Conservation (phyloP, 345 rosid genomes). For the Sapria himalayana region DNA sequence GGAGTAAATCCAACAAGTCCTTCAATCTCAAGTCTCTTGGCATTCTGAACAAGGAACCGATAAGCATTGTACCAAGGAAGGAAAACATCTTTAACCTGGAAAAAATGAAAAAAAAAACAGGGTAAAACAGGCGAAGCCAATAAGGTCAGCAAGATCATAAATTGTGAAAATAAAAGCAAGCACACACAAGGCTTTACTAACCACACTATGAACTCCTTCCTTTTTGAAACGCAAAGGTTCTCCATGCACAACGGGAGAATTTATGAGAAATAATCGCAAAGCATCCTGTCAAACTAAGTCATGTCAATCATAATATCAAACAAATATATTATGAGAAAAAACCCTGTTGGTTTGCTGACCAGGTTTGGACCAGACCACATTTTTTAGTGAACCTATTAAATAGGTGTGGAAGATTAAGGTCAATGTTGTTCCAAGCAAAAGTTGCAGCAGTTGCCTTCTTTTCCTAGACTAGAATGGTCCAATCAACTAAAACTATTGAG, state of each 20-base stretch:
- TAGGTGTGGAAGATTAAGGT: no score
- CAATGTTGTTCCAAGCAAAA: no score
- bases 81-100: slow-evolving; percentile 93
- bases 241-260: slow-evolving; percentile 97
- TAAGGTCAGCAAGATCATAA: slow-evolving; percentile 3
- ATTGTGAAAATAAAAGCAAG: slow-evolving; percentile 3
- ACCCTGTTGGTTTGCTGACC: no score
- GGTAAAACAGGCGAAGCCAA: neutral
- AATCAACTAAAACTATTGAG: no score
- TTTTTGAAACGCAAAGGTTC: slow-evolving; percentile 84
- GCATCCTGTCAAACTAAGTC: slow-evolving; percentile 42
- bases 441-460: no score
- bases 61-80: slow-evolving; percentile 99
- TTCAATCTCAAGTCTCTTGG: slow-evolving; percentile 86
- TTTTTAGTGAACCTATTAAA: no score
- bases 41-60: slow-evolving; percentile 94
- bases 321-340: slow-evolving; percentile 3
- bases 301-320: neutral
- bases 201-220: slow-evolving; percentile 85
- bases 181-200: slow-evolving; percentile 22
- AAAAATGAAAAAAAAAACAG: neutral
- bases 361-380: no score
- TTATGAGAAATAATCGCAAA: slow-evolving; percentile 70
- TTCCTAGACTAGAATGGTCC: no score
- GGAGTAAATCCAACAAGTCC: slow-evolving; percentile 63